A percentile compares a stretch with the other conserved stretches of the same genome.
Evolutionary conservation across 2,329 filamentous ascomycete species (phyloP).

Genomic region (Ilyonectria robusta): DNA sequence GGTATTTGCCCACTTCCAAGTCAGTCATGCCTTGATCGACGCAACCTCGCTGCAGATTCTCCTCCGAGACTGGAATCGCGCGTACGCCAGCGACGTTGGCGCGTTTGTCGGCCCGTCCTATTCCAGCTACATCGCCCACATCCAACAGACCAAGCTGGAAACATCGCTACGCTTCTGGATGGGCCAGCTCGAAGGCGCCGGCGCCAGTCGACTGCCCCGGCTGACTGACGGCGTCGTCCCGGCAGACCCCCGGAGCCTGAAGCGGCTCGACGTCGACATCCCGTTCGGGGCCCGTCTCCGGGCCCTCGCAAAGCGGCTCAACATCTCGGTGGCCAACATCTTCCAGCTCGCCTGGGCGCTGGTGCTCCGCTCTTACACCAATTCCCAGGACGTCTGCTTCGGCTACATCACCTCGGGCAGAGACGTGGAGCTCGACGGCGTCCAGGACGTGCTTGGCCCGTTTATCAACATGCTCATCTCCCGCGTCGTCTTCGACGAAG

Average conservation of each 20-base stretch:
- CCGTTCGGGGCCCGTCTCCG: neutral
- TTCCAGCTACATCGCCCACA: conserved; percentile 12
- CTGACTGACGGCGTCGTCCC: conserved; percentile 10
- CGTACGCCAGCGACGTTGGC: neutral
- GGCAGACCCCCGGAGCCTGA: neutral
- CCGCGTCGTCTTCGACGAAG: neutral
- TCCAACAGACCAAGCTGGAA: conserved; percentile 16
- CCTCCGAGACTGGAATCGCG: conserved; percentile 1
- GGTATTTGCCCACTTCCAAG: conserved; percentile 15
- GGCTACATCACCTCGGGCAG: conserved; percentile 18
- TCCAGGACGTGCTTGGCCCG: conserved; percentile 15
- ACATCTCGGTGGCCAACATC: conserved; percentile 21
- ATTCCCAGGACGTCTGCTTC: conserved; percentile 19
- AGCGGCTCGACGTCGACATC: neutral
- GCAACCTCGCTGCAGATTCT: conserved; percentile 12
- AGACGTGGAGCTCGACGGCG: conserved; percentile 15
- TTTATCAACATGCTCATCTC: conserved; percentile 22
- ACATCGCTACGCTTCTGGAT: conserved; percentile 15
- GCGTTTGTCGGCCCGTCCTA: neutral
- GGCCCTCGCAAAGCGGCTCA: conserved; percentile 1
- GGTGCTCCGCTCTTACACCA: conserved; percentile 26
- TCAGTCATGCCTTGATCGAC: conserved; percentile 29
- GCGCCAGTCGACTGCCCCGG: conserved; percentile 13
- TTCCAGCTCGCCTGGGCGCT: conserved; percentile 29
- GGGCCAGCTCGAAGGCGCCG: conserved; percentile 5